Conservation (phyloP, 441 rosid genomes). For the Croton laevigatus region DNA sequence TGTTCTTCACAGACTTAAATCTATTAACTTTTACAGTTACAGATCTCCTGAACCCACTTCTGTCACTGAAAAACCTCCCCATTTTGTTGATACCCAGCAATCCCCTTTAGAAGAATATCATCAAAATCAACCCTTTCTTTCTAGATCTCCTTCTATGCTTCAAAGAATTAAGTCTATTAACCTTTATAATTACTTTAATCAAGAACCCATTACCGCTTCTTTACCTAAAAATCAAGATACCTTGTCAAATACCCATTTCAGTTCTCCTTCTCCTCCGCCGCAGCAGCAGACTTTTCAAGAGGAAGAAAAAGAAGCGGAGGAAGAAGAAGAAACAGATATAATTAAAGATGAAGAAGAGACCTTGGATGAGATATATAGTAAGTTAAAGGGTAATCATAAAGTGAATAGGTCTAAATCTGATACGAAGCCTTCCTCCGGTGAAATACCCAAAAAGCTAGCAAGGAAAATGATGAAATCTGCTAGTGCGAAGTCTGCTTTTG, state of each 20-base stretch:
- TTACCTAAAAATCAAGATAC: slow-evolving; percentile 20
- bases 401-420: slow-evolving; percentile 57
- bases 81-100: slow-evolving; percentile 21
- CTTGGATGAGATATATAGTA: slow-evolving; percentile 54
- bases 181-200: slow-evolving; percentile 49
- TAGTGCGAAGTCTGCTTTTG: slow-evolving; percentile 58
- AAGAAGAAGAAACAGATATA: slow-evolving; percentile 14
- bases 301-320: background rate
- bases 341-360: slow-evolving; percentile 32
- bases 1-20: slow-evolving; percentile 58
- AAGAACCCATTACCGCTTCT: slow-evolving; percentile 32
- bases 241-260: slow-evolving; percentile 17
- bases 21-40: slow-evolving; percentile 46
- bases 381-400: slow-evolving; percentile 28
- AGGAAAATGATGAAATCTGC: slow-evolving; percentile 86
- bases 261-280: background rate
- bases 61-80: slow-evolving; percentile 28
- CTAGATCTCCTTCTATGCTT: slow-evolving; percentile 68
- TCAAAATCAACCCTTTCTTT: slow-evolving; percentile 20
- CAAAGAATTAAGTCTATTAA: slow-evolving; percentile 62
- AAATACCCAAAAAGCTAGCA: slow-evolving; percentile 47
- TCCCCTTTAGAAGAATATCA: slow-evolving; percentile 28
- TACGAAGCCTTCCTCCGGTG: slow-evolving; percentile 56
- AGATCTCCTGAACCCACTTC: slow-evolving; percentile 49
- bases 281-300: slow-evolving; percentile 10